Conservation (phyloP, 768 basidiomycete species). For the Trametes cubensis region DNA sequence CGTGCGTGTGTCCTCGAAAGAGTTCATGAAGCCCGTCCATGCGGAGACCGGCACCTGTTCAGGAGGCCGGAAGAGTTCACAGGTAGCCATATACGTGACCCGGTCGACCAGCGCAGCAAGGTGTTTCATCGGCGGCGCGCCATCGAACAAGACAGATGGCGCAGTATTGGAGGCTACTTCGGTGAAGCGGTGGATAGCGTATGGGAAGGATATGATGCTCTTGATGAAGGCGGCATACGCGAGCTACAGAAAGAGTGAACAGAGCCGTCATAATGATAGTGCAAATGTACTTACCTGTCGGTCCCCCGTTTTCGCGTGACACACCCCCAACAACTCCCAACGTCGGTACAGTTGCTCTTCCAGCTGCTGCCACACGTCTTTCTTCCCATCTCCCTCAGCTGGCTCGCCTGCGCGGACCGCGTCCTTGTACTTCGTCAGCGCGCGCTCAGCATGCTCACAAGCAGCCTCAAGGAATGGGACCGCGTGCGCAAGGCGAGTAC, state of each 20-base stretch:
- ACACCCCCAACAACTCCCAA: conserved; percentile 82
- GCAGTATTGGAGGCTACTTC: conserved; percentile 36
- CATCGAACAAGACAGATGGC: conserved; percentile 42
- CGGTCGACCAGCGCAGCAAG: conserved; percentile 64
- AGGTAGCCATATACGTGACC: conserved; percentile 65
- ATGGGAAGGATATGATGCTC: conserved; percentile 59
- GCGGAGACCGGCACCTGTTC: conserved; percentile 49
- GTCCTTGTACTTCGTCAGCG: conserved; percentile 30
- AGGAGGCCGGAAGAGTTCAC: conserved; percentile 59
- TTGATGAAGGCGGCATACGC: conserved; percentile 60
- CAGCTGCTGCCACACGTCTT: conserved; percentile 57
- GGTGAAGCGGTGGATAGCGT: conserved; percentile 41
- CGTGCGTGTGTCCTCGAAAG: background rate
- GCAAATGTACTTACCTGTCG: conserved; percentile 53
- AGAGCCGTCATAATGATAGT: background rate
- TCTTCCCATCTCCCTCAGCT: conserved; percentile 32
- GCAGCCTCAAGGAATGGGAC: conserved; percentile 67
- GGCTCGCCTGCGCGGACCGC: background rate
- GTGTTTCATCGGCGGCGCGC: conserved; percentile 50
- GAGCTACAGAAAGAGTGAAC: conserved; percentile 42
- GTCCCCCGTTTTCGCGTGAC: conserved; percentile 77
- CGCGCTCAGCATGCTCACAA: conserved; percentile 55
- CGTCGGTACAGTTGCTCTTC: conserved; percentile 68
- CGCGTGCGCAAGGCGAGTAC: conserved; percentile 59
- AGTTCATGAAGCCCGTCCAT: conserved; percentile 18